Conservation (phyloP, 140 eudicot species). For the Bidens hawaiensis region DNA sequence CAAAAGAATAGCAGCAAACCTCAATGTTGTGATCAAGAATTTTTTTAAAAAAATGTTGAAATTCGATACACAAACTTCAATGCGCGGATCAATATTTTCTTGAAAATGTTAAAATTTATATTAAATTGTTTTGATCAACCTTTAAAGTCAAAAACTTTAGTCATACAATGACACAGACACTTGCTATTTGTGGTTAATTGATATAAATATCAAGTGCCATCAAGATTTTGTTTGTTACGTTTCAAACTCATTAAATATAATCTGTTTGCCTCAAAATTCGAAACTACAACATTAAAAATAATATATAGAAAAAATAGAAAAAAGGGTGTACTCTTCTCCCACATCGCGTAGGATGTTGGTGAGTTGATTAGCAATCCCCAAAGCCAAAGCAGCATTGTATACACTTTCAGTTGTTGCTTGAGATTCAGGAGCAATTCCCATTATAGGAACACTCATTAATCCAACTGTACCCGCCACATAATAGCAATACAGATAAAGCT, state of each 20-base stretch:
- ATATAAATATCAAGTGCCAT: conserved; percentile 9
- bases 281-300: background rate
- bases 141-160: background rate
- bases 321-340: conserved; percentile 90
- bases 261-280: background rate
- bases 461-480: conserved; percentile 99
- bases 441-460: conserved; percentile 94
- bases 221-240: background rate
- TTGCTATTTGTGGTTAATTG: conserved; percentile 12
- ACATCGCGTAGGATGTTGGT: conserved; percentile 97
- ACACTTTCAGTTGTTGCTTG: conserved; percentile 89
- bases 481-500: conserved; percentile 86
- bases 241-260: background rate
- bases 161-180: background rate
- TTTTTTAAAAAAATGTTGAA: conserved; percentile 13
- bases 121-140: background rate
- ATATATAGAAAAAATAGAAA: background rate
- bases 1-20: background rate
- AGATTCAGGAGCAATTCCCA: conserved; percentile 96
- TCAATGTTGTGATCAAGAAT: conserved; percentile 9
- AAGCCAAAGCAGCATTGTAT: conserved; percentile 82
- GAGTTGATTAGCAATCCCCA: conserved; percentile 94
- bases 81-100: conserved; percentile 13
- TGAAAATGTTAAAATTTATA: conserved; percentile 10
- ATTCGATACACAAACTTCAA: background rate